Evolutionary conservation across 805 yeast genomes (phyloP), one percentile per base, ranked within the genome.

Genomic region (Teunomyces cretensis): DNA sequence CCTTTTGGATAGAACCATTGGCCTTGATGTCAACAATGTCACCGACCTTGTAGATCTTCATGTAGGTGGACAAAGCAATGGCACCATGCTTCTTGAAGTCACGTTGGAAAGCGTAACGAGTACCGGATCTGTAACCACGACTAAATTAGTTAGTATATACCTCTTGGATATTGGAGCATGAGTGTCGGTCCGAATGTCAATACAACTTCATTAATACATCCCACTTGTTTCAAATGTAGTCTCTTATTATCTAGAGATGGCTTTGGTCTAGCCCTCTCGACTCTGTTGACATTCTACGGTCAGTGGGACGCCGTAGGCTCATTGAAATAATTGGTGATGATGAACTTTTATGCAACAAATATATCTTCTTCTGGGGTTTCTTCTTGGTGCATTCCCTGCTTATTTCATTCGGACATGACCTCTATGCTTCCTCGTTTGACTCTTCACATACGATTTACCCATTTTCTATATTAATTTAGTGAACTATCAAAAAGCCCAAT

Each of bases 91-190:
- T 84, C 85, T 88, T 91, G 91, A 86, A 94, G 86, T 92, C 98
- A 80, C 99, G 94, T 80, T 90, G 88, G 96, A 94, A 94, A 82
- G 95, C 95, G 91, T 94, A 94, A 81, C 99, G 96, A 81, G 99
- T 92, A 82, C 99, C 94, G 69, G 97, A 90, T 91, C 99, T 91
- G 86, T 89, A 91, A 86, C 99, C 99, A 82, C 89, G 97, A 78
- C 69, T 65, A 52, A 12, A 33, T 14, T 15, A 33, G 47, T 44
- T 44, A 44, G 47, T 44, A 44, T 33, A 19, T 14, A 13, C n/a
- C 11, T 14, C 17, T 30, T 15, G 15, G 22, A 32, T 14, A 9
- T 32, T 11, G 35, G 22, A 9, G n/a, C 35, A 32, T 32, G 22
- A 32, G 5, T 32, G 35, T 26, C 12, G 4, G 28, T 26, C 28